Conservation (phyloP, 257 asterid genomes). For the Salvia splendens region DNA sequence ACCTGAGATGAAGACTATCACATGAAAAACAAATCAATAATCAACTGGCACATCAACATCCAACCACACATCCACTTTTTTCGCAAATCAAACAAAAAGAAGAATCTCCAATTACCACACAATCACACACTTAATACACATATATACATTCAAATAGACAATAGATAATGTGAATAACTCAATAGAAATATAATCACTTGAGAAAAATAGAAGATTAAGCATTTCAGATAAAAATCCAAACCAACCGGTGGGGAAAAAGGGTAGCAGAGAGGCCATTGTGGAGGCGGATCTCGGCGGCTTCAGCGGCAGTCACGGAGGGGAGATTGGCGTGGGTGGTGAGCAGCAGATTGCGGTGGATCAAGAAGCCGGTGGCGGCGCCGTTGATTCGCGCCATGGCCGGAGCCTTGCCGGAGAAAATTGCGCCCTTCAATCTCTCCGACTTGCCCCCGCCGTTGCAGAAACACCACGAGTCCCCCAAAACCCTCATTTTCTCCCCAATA, state of each 20-base stretch:
- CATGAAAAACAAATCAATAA: slow-evolving; percentile 19
- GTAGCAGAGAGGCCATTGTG: slow-evolving; percentile 67
- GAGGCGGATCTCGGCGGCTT: slow-evolving; percentile 91
- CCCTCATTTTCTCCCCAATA: slow-evolving; percentile 54
- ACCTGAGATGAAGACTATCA: slow-evolving; percentile 5
- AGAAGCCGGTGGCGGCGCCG: slow-evolving; percentile 74
- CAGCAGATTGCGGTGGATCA: slow-evolving; percentile 93
- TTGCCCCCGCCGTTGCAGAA: slow-evolving; percentile 96
- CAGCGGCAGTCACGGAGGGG: slow-evolving; percentile 82
- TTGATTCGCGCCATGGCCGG: slow-evolving; percentile 75
- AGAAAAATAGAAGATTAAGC: neutral
- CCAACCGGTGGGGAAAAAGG: slow-evolving; percentile 91
- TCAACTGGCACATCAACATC: neutral
- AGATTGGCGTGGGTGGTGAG: slow-evolving; percentile 85
- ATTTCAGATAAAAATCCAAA: neutral
- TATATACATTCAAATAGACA: neutral
- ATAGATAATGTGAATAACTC: neutral
- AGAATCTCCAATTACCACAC: neutral
- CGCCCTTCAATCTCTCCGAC: slow-evolving; percentile 83
- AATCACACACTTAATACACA: neutral
- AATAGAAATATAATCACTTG: neutral
- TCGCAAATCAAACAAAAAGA: slow-evolving; percentile 10
- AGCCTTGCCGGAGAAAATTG: slow-evolving; percentile 73
- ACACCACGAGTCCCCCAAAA: slow-evolving; percentile 83
- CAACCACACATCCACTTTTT: slow-evolving; percentile 21